Evolutionary conservation across 2,329 filamentous ascomycete species (phyloP).

Genomic region (Thielaviopsis populi): DNA sequence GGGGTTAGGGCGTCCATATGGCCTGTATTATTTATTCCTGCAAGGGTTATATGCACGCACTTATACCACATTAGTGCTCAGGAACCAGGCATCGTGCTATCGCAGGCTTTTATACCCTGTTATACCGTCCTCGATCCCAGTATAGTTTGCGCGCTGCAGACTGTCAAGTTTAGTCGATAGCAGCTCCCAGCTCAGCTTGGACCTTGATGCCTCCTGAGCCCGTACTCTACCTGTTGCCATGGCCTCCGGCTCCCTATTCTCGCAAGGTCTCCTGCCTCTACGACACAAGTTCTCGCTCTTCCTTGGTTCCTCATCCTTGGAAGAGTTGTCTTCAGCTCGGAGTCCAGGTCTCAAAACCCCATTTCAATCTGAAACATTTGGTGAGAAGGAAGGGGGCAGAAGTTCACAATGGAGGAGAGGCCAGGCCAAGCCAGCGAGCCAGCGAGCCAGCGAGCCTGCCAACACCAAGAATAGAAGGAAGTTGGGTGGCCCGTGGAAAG

Average conservation of each 20-base stretch:
- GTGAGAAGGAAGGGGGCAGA: background rate
- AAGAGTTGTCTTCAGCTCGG: background rate
- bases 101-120: background rate
- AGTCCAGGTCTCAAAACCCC: background rate
- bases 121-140: background rate
- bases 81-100: background rate
- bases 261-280: no score
- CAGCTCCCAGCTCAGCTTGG: background rate
- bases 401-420: background rate
- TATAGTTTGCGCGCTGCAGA: background rate
- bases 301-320: background rate
- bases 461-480: background rate
- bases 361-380: slow-evolving; percentile 6
- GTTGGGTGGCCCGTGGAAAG: background rate
- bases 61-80: slow-evolving; percentile 1
- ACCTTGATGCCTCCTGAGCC: background rate
- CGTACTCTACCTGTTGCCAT: background rate
- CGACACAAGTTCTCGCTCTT: background rate
- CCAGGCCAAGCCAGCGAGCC: background rate
- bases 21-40: background rate
- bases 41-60: slow-evolving; percentile 3
- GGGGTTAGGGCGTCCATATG: background rate
- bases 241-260: background rate
- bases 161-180: background rate
- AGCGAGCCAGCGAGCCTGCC: background rate